These are phyloP conservation scores for Venturia aucupariae DNA, from an alignment of 2,329 filamentous ascomycete genomes.

Conservation along the genomic window DNA sequence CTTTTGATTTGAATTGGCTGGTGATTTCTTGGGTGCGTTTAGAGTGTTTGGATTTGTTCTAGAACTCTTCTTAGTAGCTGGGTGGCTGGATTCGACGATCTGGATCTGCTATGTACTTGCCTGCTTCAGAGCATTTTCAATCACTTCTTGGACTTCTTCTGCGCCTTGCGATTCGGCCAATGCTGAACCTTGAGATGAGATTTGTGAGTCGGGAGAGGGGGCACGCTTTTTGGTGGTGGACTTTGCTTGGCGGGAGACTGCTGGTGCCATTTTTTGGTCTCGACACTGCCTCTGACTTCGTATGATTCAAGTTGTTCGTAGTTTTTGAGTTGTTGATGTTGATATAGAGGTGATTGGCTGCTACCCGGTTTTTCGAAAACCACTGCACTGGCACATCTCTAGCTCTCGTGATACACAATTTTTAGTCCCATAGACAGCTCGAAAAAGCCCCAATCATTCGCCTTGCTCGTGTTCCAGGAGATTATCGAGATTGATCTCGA, in stretches of 20 bases:
- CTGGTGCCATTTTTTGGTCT: neutral
- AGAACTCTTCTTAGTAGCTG: neutral
- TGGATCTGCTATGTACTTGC: neutral
- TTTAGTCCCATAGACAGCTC: too few relatives aligned
- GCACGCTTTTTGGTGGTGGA: neutral
- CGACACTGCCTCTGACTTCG: neutral
- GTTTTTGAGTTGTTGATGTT: neutral
- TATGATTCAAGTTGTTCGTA: neutral
- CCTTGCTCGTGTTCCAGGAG: neutral
- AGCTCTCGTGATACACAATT: too few relatives aligned
- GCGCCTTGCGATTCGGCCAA: neutral
- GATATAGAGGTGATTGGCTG: neutral
- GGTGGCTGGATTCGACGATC: too few relatives aligned
- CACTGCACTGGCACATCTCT: too few relatives aligned
- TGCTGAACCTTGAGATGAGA: neutral
- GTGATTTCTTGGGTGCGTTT: slow-evolving; percentile 5
- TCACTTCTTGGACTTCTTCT: neutral
- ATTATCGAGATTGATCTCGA: neutral
- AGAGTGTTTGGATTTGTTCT: neutral
- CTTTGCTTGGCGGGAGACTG: neutral
- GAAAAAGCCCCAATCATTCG: neutral
- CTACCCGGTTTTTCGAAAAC: too few relatives aligned
- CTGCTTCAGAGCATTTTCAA: neutral
- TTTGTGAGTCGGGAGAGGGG: neutral
- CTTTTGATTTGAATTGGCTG: neutral